Evolutionary conservation across 225 moss, liverwort and hornwort species (phyloP).

Genomic region (Pleurozium schreberi): DNA sequence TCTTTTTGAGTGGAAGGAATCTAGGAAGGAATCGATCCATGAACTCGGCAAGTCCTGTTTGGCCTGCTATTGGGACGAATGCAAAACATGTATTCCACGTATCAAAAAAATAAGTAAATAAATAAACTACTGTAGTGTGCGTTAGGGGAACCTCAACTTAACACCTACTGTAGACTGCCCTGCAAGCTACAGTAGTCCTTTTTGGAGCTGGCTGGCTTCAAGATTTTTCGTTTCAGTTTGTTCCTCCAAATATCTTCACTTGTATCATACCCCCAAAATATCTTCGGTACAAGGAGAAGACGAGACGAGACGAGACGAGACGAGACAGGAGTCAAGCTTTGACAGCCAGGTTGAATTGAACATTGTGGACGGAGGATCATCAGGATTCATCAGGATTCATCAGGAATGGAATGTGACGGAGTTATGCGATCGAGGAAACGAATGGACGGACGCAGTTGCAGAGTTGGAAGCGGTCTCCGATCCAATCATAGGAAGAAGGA

Average conservation of each 20-base stretch:
- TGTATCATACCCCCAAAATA: not conserved
- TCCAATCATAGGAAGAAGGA: not conserved
- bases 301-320: not conserved
- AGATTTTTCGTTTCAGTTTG: too few species aligned
- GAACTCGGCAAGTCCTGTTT: not conserved
- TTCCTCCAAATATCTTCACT: not conserved
- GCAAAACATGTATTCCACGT: not conserved
- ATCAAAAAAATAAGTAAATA: too few species aligned
- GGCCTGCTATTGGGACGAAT: not conserved
- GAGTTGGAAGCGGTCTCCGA: not conserved
- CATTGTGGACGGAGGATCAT: too few species aligned
- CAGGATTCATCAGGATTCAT: too few species aligned
- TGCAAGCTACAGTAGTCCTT: too few species aligned
- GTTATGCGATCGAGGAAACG: not conserved
- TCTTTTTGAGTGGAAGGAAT: not conserved
- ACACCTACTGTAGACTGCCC: too few species aligned
- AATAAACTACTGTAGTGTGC: too few species aligned
- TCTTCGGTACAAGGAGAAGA: not conserved
- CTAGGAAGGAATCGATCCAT: not conserved
- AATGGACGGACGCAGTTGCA: too few species aligned
- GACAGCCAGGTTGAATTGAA: not conserved
- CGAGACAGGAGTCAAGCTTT: not conserved
- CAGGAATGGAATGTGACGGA: not conserved
- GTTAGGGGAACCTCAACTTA: too few species aligned
- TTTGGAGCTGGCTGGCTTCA: not conserved